Evolutionary conservation across 2,329 filamentous ascomycete genomes (phyloP).

Genomic region (Diaporthe citri): DNA sequence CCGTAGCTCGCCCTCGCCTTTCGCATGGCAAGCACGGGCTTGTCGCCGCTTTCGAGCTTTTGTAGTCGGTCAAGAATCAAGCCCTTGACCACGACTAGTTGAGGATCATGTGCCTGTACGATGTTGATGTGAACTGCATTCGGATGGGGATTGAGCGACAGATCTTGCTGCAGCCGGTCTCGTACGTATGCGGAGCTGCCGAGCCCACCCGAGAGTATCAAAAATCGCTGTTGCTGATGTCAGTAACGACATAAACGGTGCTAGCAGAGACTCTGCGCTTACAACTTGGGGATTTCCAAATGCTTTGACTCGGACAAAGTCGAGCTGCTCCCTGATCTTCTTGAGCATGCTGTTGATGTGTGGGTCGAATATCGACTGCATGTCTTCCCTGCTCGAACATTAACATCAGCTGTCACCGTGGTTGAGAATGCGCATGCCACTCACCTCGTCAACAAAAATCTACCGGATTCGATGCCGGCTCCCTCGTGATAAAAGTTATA

Average conservation of each 20-base stretch:
- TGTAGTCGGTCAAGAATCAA: slow-evolving; percentile 65
- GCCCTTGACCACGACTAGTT: slow-evolving; percentile 67
- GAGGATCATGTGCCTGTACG: slow-evolving; percentile 62
- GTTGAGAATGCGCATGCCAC: slow-evolving; percentile 33
- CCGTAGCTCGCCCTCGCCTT: slow-evolving; percentile 59
- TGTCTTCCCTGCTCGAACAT: slow-evolving; percentile 52
- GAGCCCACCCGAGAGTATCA: slow-evolving; percentile 60
- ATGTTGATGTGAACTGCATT: slow-evolving; percentile 54
- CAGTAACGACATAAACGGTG: not conserved
- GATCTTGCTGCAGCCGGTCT: slow-evolving; percentile 54
- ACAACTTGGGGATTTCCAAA: slow-evolving; percentile 52
- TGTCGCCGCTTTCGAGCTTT: slow-evolving; percentile 55
- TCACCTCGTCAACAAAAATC: slow-evolving; percentile 56
- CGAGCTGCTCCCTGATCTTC: slow-evolving; percentile 55
- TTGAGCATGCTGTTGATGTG: slow-evolving; percentile 55
- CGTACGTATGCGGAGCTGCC: slow-evolving; percentile 61
- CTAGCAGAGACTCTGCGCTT: slow-evolving; percentile 21
- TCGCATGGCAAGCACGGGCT: slow-evolving; percentile 57
- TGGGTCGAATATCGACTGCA: slow-evolving; percentile 58
- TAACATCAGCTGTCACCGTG: not conserved
- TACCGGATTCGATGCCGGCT: slow-evolving; percentile 54
- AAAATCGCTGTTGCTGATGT: slow-evolving; percentile 49
- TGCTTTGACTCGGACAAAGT: slow-evolving; percentile 52
- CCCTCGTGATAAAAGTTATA: slow-evolving; percentile 54
- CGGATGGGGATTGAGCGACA: slow-evolving; percentile 50